Conservation (phyloP, 1,139 yeast genomes). For the Debaryomycetaceae sp. region DNA sequence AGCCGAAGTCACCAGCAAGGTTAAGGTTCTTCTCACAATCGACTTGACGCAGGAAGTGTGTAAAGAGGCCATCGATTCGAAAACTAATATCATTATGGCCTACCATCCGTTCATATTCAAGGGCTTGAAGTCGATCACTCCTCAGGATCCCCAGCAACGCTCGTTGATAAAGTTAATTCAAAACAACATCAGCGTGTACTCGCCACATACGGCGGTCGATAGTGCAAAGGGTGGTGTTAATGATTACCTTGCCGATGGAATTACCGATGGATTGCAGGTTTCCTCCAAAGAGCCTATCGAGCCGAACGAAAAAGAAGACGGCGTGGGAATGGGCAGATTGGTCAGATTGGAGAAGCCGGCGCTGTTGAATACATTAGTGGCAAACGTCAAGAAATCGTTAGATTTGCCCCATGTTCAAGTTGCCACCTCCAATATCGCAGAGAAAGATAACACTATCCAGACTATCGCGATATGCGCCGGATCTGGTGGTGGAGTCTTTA, state of each 20-base stretch:
- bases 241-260: slow-evolving; percentile 77
- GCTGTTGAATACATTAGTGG: slow-evolving; percentile 44
- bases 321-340: slow-evolving; percentile 82
- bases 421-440: slow-evolving; percentile 41
- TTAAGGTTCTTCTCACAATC: slow-evolving; percentile 65
- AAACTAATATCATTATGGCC: slow-evolving; percentile 63
- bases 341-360: slow-evolving; percentile 47
- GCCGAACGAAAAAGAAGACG: slow-evolving; percentile 27
- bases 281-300: slow-evolving; percentile 25
- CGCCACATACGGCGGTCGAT: slow-evolving; percentile 95
- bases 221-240: slow-evolving; percentile 91
- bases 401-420: slow-evolving; percentile 60
- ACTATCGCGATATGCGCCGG: slow-evolving; percentile 94
- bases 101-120: slow-evolving; percentile 95
- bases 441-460: slow-evolving; percentile 28
- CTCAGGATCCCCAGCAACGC: slow-evolving; percentile 72
- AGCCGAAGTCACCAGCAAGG: slow-evolving; percentile 13
- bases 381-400: slow-evolving; percentile 52
- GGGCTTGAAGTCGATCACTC: slow-evolving; percentile 75
- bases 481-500: slow-evolving; percentile 74
- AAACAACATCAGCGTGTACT: slow-evolving; percentile 79
- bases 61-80: slow-evolving; percentile 67
- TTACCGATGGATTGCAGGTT: slow-evolving; percentile 30
- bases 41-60: slow-evolving; percentile 85
- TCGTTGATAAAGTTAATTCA: slow-evolving; percentile 71